Evolutionary conservation across 2,329 filamentous ascomycete genomes (phyloP), one percentile per base, ranked within the genome.

Genomic region (Aspergillus novofumigatus): DNA sequence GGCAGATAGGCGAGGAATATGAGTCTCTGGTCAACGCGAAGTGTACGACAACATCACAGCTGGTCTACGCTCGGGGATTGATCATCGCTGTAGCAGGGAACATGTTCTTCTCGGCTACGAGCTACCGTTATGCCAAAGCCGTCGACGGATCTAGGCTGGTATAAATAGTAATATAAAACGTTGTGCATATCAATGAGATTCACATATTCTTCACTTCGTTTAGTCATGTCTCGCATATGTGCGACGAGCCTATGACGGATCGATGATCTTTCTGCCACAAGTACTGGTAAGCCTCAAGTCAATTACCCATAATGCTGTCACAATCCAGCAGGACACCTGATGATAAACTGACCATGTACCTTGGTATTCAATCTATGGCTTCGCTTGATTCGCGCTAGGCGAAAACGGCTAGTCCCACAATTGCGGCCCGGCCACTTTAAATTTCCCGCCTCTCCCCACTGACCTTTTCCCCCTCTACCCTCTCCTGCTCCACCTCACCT

Each of bases 261-360:
- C 28, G 28, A 29, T 29, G 10, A 35, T 14, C 32, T 35, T 35
- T 35, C 11, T 35, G 32, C 4, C 4, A 3, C 10, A 14, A 14
- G 11, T 2, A 35, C 11, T 14, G 11, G 32, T 35, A 35, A 35
- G 14, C 2, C 4, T 23, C 42, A 14, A 45, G 20, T 45, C n/a
- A 45, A 45, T 45, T 45, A 45, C 42, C 20, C 42, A 20, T 20
- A 23, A 21, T 23, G 21, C 6, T 14, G 42, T 45, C 20, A 45
- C 42, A 23, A 45, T 10, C 20, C 23, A 14, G 20, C 20, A 45
- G n/a, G 21, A 45, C 32, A 17, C 83, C 0, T 80, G 81, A 11
- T 84, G 65, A 0, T 70, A 59, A 10, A 86, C 68, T 1, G 84
- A 48, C 9, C 26, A 4, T 7, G 32, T 11, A 25, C 29, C 29